Base-by-base conservation (phyloP, 495 filamentous ascomycete species). In the Clohesyomyces aquaticus region DNA sequence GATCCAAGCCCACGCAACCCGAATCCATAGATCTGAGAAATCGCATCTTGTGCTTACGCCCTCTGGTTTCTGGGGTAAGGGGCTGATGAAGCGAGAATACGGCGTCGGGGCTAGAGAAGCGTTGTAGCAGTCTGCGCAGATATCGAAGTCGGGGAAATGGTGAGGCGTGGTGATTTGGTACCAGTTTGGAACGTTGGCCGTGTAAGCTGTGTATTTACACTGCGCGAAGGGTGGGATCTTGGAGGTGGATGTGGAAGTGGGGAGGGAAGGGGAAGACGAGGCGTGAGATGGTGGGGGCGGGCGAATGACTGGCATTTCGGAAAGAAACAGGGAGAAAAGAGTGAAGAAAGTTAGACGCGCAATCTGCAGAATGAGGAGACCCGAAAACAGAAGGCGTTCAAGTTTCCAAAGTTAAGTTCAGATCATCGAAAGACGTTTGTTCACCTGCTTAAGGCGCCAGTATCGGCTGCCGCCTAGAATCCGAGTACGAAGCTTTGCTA, bases 41-140 rank as follows among this genome's bases (percentile, higher is more conserved):
- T 57, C 54, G 23, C 38, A 57, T 3, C 38, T 6, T 3, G 54
- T 57, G 32, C 18, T 45, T 3, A 57, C 22, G 14, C 27, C 38
- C 16, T 43, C 18, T 25, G 38, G 54, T 27, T 46, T 57, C 9
- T 29, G 54, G 14, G 54, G 19, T 3, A 38, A 8, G 22, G 29
- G 32, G 38, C 6, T 8, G 3, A 46, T 43, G 12, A 57, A 57
- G 4, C 38, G 54, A n/a, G 54, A 9, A 26, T 57, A 57, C 2
- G 6, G 10, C 4, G 54, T 46, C 3, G 54, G 38, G 6, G 4
- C 14, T 4, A 57, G 14, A 3, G 54, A 57, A 3, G 38, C 27
- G 16, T 43, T 57, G 54, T 57, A 57, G 35, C 54, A 57, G 12
- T 43, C 38, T 9, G 54, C 10, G 26, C 54, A 57, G 27, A 57